Evolutionary conservation across 2,329 filamentous ascomycete genomes (phyloP).

Genomic region (Neofusicoccum parvum): DNA sequence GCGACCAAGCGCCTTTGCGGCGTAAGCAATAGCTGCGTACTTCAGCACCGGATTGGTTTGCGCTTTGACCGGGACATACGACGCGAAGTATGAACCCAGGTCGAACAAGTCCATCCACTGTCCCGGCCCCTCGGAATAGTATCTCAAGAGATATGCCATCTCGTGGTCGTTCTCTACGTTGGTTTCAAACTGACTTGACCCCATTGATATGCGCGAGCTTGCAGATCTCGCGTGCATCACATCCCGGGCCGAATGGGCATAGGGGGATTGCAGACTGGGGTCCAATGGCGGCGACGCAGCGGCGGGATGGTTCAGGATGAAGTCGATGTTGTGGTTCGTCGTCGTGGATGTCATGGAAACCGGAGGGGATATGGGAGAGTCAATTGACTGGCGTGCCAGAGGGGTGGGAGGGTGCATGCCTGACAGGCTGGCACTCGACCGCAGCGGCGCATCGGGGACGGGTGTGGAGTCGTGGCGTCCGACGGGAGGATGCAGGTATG

Average conservation of each 20-base stretch:
- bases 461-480: slow-evolving; percentile 33
- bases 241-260: slow-evolving; percentile 27
- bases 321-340: slow-evolving; percentile 54
- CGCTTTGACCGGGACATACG: slow-evolving; percentile 61
- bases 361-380: slow-evolving; percentile 44
- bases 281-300: slow-evolving; percentile 39
- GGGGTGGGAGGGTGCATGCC: slow-evolving; percentile 28
- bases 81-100: slow-evolving; percentile 61
- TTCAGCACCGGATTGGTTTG: slow-evolving; percentile 52
- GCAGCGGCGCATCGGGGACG: slow-evolving; percentile 11
- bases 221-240: slow-evolving; percentile 4
- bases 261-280: slow-evolving; percentile 36
- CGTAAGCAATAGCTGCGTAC: slow-evolving; percentile 62
- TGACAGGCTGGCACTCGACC: slow-evolving; percentile 23
- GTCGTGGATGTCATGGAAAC: slow-evolving; percentile 40
- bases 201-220: slow-evolving; percentile 19
- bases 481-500: slow-evolving; percentile 35
- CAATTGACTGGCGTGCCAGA: slow-evolving; percentile 27
- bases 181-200: slow-evolving; percentile 9
- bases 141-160: slow-evolving; percentile 60
- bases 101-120: slow-evolving; percentile 63
- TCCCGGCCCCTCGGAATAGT: slow-evolving; percentile 62
- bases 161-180: slow-evolving; percentile 52
- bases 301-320: slow-evolving; percentile 52
- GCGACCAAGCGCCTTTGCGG: slow-evolving; percentile 62